Percentiles rank a stretch among this genome's conserved stretches.
phyloP scores from a whole-genome alignment of 495 filamentous ascomycete species.

The Hyphodiscus hymeniophilus region DNA sequence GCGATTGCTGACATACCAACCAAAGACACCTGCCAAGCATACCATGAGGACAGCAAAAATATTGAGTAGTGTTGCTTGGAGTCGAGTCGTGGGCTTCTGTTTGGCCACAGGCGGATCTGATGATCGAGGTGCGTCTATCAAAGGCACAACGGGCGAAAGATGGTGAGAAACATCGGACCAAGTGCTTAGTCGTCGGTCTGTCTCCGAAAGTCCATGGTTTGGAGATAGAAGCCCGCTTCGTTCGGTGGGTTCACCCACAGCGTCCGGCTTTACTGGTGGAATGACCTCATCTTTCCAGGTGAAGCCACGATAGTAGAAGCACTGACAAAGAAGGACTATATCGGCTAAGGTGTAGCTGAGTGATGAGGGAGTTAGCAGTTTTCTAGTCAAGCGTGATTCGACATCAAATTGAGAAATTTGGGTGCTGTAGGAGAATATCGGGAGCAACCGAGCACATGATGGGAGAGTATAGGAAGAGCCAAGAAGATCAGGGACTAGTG shows the following conservation, averaged over 20 bases:
- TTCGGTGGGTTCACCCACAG: slow-evolving; percentile 29
- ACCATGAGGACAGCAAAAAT: slow-evolving; percentile 65
- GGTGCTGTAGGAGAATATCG: too few relatives aligned
- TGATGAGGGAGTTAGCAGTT: too few relatives aligned
- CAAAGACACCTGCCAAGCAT: slow-evolving; percentile 69
- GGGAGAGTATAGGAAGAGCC: too few relatives aligned
- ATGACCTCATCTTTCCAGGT: slow-evolving; percentile 51
- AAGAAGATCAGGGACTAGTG: too few relatives aligned
- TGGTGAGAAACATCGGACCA: slow-evolving; percentile 47
- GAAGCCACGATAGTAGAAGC: slow-evolving; percentile 89
- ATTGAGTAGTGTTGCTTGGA: slow-evolving; percentile 65
- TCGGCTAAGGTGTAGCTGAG: slow-evolving; percentile 93
- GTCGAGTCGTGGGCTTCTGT: slow-evolving; percentile 23
- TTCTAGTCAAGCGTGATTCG: too few relatives aligned
- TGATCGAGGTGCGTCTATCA: slow-evolving; percentile 36
- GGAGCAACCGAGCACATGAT: too few relatives aligned
- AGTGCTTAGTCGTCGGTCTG: slow-evolving; percentile 27
- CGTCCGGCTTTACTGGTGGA: slow-evolving; percentile 20
- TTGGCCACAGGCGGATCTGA: slow-evolving; percentile 1
- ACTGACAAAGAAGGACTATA: slow-evolving; percentile 77
- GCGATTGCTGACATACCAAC: slow-evolving; percentile 68
- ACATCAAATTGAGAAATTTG: too few relatives aligned
- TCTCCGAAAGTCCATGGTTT: not conserved
- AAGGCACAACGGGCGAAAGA: slow-evolving; percentile 71
- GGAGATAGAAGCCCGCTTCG: slow-evolving; percentile 31